Percentiles rank a stretch among this genome's conserved stretches.
These are phyloP conservation scores for Eimeria maxima DNA, from an alignment of 169 alveolate genomes.

Conservation along the genomic window DNA sequence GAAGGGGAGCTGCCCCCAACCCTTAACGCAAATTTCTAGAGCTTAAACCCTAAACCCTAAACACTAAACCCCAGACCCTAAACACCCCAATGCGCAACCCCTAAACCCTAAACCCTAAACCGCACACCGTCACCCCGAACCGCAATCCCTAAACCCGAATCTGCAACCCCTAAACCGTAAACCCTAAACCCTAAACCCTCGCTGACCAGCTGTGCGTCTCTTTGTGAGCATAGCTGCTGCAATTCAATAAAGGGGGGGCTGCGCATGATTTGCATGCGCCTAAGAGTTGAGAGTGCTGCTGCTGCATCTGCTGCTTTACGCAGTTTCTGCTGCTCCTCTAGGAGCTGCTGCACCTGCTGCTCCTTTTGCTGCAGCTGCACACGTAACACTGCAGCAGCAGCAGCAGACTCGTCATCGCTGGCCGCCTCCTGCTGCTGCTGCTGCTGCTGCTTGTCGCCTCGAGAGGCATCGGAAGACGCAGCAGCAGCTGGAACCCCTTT, in stretches of 20 bases:
- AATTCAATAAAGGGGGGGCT: conserved; percentile 25
- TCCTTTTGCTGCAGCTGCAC: conserved; percentile 61
- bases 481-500: not conserved
- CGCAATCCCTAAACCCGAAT: conserved; percentile 13
- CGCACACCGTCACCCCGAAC: not conserved
- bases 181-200: not conserved
- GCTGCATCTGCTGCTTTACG: conserved; percentile 19
- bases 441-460: conserved; percentile 3
- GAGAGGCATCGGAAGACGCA: not conserved
- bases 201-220: not conserved
- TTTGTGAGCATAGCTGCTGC: not conserved
- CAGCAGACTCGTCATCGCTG: conserved; percentile 53
- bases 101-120: not conserved
- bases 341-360: conserved; percentile 55
- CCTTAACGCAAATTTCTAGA: not conserved
- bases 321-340: conserved; percentile 46
- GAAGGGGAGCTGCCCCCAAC: no score
- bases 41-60: not conserved
- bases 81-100: no score
- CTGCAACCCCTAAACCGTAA: conserved; percentile 46
- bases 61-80: conserved; percentile 2
- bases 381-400: conserved; percentile 32
- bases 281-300: not conserved
- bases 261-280: conserved; percentile 25
- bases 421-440: conserved; percentile 35